Base-by-base conservation (phyloP, 2,329 filamentous ascomycete genomes). In the Colletotrichum karsti region DNA sequence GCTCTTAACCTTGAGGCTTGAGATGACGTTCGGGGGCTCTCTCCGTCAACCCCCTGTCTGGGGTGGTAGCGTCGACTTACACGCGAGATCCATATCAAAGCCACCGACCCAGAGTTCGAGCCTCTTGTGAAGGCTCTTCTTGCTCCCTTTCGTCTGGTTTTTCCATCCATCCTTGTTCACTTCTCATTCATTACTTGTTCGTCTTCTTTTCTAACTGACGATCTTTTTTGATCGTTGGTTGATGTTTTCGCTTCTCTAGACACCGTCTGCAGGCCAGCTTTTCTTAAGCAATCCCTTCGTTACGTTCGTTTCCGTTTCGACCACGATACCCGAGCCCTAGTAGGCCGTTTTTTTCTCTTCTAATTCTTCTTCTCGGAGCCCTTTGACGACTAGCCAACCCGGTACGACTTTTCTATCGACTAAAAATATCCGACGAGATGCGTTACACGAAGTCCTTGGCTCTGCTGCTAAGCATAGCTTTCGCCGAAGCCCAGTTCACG, bases 401-500 rank as follows among this genome's bases (percentile, higher is more conserved):
- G 28, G 7, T 6, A 42, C 59, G 30, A 51, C 12, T 13, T 33
- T 13, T 50, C 15, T 41, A 28, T 44, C 44, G 20, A 69, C 46
- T 8, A 48, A 15, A n/a, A 53, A 9, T 10, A 28, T 33, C 5
- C n/a, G 12, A 51, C 30, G 63, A 44, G n/a, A 71, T 71, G 70
- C 48, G 41, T 7, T 57, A 63, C 26, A 44, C 57, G 18, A 66
- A 66, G 39, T 55, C 70, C 9, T n/a, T 69, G 28, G 57, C 26
- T 22, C 24, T 71, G 22, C 42, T 70, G 3, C 30, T 69, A 6
- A 54, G 64, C 39, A 24, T 57, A 10, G 53, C 69, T 10, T 56
- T 69, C 18, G 56, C 51, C 26, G 51, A 67, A 7, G 72, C 72
- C n/a, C 69, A 72, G 30, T 67, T 72, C 15, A 61, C 59, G 42